Evolutionary conservation across 2,329 filamentous ascomycete species (phyloP), one percentile per base, ranked within the genome.

Genomic region (Exophiala aquamarina): DNA sequence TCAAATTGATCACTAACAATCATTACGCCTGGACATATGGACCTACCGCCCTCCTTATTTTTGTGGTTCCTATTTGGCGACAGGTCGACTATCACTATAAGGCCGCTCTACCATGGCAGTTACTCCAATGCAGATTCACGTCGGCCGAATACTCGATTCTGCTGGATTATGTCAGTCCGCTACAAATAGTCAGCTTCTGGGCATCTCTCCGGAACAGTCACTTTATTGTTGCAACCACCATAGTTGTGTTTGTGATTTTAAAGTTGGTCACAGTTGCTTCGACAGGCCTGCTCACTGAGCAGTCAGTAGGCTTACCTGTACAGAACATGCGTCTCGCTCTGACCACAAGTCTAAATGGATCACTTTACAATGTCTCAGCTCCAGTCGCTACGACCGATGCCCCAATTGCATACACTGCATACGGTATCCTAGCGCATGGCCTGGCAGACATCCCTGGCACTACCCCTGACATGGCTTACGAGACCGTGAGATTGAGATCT

Each of bases 71-170:
- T 15, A 19, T 59, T 14, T 67, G 63, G 63, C 59, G 57, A n/a
- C 64, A 66, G 40, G 54, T 67, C 14, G 63, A 66, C 37, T 56
- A 62, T 31, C 17, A 54, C 10, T 59, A 45, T 44, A 66, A 65
- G 44, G 45, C 55, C 20, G 28, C 58, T 8, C 50, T 55, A 28
- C 61, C 65, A 2, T 67, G 64, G 64, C 51, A 51, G 11, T 56
- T 57, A 26, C 47, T 66, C 9, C 45, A 49, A n/a, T 39, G 41
- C 19, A 60, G 56, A 1, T 13, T 42, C 17, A 29, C 45, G 2
- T 15, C 42, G 2, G 43, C 52, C 4, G 38, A 54, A 13, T 57
- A 55, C 42, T 59, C 55, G 9, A 26, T 66, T 3, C 43, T 62
- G 2, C 47, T 65, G n/a, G 63, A 66, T 36, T 66, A 65, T 38